These are phyloP conservation scores for Apiospora phragmitis DNA, from an alignment of 2,329 filamentous ascomycete genomes.

Conservation along the genomic window DNA sequence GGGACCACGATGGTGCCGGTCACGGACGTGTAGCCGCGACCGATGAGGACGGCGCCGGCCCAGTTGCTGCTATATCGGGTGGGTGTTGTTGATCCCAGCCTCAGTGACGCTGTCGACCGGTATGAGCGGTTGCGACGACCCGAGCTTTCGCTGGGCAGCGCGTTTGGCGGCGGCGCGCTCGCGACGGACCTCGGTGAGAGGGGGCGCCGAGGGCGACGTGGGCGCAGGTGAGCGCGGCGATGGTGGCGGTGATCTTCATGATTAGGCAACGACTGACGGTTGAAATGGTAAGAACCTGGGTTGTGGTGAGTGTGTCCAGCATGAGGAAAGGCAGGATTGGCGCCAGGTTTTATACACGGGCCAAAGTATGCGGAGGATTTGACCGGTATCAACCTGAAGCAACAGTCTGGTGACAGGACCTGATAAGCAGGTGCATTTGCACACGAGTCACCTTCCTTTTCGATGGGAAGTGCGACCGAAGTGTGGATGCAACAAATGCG, in stretches of 20 bases:
- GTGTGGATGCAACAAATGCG: too few species aligned
- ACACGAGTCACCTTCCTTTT: too few species aligned
- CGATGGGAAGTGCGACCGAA: too few species aligned
- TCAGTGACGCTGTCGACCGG: slow-evolving; percentile 25
- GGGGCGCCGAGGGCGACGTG: slow-evolving; percentile 44
- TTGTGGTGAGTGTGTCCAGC: neutral
- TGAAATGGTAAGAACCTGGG: neutral
- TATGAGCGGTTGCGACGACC: slow-evolving; percentile 26
- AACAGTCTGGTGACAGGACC: too few species aligned
- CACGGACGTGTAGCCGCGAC: slow-evolving; percentile 52
- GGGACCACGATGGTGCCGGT: slow-evolving; percentile 56
- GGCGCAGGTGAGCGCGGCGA: slow-evolving; percentile 40
- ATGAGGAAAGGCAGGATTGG: neutral
- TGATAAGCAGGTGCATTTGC: too few species aligned
- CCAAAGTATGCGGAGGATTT: neutral
- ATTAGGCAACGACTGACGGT: neutral
- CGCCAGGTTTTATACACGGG: neutral
- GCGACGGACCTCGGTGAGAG: slow-evolving; percentile 42
- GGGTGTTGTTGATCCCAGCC: neutral
- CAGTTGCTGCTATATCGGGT: slow-evolving; percentile 57
- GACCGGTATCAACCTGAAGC: too few species aligned
- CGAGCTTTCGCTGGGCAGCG: slow-evolving; percentile 22
- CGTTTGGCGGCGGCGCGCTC: slow-evolving; percentile 30
- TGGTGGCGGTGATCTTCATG: slow-evolving; percentile 50
- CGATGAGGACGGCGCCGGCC: slow-evolving; percentile 57